phyloP scores from a whole-genome alignment of 805 yeast species.

The Cyberlindnera galapagoensis region DNA sequence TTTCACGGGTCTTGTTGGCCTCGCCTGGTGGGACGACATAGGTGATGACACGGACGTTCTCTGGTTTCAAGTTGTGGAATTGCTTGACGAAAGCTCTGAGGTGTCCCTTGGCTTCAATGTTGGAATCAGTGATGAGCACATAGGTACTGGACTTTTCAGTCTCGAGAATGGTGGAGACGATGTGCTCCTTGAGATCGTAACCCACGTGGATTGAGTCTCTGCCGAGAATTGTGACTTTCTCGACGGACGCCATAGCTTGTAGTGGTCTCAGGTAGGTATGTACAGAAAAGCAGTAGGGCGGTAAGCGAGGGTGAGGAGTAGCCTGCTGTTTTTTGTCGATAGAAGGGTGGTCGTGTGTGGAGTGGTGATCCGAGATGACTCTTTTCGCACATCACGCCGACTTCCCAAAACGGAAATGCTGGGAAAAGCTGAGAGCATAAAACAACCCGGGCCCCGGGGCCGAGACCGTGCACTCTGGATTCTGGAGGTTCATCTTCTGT shows the following conservation, averaged over 20 bases:
- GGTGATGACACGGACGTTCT: slow-evolving; percentile 57
- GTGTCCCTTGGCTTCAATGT: slow-evolving; percentile 63
- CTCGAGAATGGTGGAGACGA: slow-evolving; percentile 58
- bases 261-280: too few species aligned
- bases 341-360: too few species aligned
- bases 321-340: too few species aligned
- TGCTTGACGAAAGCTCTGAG: slow-evolving; percentile 39
- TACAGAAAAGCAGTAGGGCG: too few species aligned
- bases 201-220: slow-evolving; percentile 86
- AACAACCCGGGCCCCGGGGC: too few species aligned
- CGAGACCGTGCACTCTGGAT: too few species aligned
- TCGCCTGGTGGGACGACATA: slow-evolving; percentile 91
- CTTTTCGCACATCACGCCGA: too few species aligned
- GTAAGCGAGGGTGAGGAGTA: too few species aligned
- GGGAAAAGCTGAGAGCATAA: too few species aligned
- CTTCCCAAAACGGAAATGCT: too few species aligned
- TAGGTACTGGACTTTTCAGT: slow-evolving; percentile 80
- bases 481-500: too few species aligned
- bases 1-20: slow-evolving; percentile 76
- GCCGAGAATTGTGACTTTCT: slow-evolving; percentile 72
- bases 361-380: too few species aligned
- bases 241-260: slow-evolving; percentile 17
- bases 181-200: slow-evolving; percentile 66
- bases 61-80: slow-evolving; percentile 40
- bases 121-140: slow-evolving; percentile 82